Percentiles rank a stretch among this genome's conserved stretches.
Evolutionary conservation across 352 stramenopile species (phyloP).

Genomic region (Albugo laibachii): DNA sequence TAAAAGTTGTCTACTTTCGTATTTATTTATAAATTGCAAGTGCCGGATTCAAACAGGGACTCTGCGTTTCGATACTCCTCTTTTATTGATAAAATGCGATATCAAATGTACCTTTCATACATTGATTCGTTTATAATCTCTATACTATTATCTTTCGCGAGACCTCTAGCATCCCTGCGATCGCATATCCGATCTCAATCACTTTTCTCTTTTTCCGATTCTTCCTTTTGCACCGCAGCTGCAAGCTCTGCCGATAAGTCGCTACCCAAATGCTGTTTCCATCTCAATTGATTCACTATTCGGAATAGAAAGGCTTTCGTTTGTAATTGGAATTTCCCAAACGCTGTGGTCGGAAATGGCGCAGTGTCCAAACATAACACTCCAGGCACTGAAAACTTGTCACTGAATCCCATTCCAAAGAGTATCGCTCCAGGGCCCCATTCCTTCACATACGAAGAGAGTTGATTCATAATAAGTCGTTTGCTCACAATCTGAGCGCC

Average conservation of each 20-base stretch:
- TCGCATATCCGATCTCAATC: too few species aligned
- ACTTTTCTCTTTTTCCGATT: too few species aligned
- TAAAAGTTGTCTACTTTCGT: too few species aligned
- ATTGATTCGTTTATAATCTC: too few species aligned
- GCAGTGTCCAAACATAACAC: slow-evolving; percentile 70
- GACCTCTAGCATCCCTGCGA: too few species aligned
- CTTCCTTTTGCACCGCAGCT: background rate
- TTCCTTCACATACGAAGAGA: slow-evolving; percentile 71
- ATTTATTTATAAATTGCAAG: too few species aligned
- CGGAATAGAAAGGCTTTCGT: slow-evolving; percentile 59
- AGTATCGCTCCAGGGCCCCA: slow-evolving; percentile 69
- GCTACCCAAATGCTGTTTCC: slow-evolving; percentile 59
- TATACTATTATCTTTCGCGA: too few species aligned
- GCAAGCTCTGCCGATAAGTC: slow-evolving; percentile 54
- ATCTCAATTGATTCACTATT: slow-evolving; percentile 42
- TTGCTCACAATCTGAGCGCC: slow-evolving; percentile 78
- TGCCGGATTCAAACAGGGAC: too few species aligned
- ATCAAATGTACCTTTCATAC: too few species aligned
- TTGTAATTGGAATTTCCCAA: slow-evolving; percentile 44
- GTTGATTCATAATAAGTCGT: slow-evolving; percentile 57
- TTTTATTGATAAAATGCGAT: too few species aligned
- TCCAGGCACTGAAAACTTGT: slow-evolving; percentile 69
- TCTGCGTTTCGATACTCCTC: too few species aligned
- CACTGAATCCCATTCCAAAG: slow-evolving; percentile 74
- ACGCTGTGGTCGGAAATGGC: slow-evolving; percentile 55